Conservation (phyloP, 495 filamentous ascomycete genomes). For the Gamarada debralockiae region DNA sequence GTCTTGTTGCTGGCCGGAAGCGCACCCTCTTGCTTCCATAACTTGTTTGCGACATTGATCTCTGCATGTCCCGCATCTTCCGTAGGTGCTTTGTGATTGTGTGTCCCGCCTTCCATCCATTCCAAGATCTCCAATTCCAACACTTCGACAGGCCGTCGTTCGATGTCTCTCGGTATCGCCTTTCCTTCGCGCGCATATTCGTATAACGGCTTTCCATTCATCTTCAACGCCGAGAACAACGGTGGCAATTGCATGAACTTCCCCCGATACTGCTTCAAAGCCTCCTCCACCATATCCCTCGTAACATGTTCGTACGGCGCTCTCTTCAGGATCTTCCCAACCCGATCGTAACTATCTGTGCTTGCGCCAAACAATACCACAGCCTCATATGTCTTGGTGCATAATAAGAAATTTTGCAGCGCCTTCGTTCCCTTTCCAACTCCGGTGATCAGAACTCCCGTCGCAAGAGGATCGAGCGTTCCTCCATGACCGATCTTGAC, state of each 20-base stretch:
- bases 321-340: conserved; percentile 75
- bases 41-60: conserved; percentile 67
- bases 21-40: conserved; percentile 46
- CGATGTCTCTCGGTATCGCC: conserved; percentile 76
- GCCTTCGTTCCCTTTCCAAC: conserved; percentile 85
- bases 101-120: conserved; percentile 81
- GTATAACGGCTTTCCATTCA: conserved; percentile 88
- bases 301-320: conserved; percentile 76
- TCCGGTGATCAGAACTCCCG: conserved; percentile 84
- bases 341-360: conserved; percentile 86
- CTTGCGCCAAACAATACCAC: conserved; percentile 86
- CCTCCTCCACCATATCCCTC: conserved; percentile 69
- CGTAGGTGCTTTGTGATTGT: conserved; percentile 67
- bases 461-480: conserved; percentile 91
- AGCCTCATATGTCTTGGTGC: conserved; percentile 90
- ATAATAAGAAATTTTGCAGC: conserved; percentile 70
- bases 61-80: conserved; percentile 69
- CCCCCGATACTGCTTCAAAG: conserved; percentile 71
- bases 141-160: conserved; percentile 73
- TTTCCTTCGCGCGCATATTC: conserved; percentile 93
- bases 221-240: conserved; percentile 84
- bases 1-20: conserved; percentile 15
- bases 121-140: conserved; percentile 72
- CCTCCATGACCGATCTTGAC: conserved; percentile 97
- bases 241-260: conserved; percentile 89